Evolutionary conservation across 495 filamentous ascomycete genomes (phyloP), one percentile per base, ranked within the genome.

Genomic region (Aspergillus funiculosus): DNA sequence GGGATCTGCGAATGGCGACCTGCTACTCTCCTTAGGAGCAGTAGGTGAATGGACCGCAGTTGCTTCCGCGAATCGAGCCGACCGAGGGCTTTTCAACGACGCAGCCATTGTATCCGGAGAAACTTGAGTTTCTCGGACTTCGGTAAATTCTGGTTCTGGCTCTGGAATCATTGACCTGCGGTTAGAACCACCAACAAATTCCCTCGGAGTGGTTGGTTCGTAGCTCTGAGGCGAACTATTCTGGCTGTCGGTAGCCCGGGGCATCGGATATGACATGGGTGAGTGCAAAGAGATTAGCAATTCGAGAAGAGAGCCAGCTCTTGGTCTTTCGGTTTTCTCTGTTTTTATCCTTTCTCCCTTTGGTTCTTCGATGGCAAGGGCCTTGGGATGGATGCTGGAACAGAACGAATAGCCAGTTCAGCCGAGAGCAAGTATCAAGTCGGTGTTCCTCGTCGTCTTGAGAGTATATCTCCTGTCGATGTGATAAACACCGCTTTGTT

Each of bases 1-100:
- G 20, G 77, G 77, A 51, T 86, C 80, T 32, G 78, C 78, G 59
- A 94, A 92, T 1, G 87, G 87, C 4, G 77, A 77, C 38, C 60
- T 64, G 35, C 59, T 53, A n/a, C 57, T 34, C 46, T 71, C 66
- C 17, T 53, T 62, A 4, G 73, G 68, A 34, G 84, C 85, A 56
- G 92, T 74, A 41, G 89, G 89, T 19, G 89, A 95, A 64, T 91
- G 74, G 39, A 95, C 85, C 15, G 87, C 75, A 5, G 89, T 94
- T 24, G 88, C 88, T 70, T 95, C 89, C 28, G 87, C 87, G 58
- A 95, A 95, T 50, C 89, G 85, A 50, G 89, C 82, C 37, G 86
- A 87, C 48, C 89, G 78, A 24, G 85, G 85, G 20, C 84, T 76
- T 68, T 84, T 89, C 36, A 94, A 67, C 13, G 88, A 85, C 18